phyloP scores from a whole-genome alignment of 257 asterid genomes.

The Plectranthus barbatus region DNA sequence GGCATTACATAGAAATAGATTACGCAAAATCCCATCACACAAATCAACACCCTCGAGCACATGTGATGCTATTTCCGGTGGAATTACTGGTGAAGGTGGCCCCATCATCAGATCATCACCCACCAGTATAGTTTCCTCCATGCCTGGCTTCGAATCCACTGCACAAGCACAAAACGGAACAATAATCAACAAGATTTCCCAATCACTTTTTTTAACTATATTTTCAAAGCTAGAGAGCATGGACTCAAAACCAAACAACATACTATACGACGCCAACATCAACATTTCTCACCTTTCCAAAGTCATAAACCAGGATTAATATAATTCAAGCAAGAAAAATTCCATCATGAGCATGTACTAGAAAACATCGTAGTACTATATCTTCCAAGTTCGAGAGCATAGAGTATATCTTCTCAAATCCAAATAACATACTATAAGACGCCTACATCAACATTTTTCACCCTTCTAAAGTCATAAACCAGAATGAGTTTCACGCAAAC shows the following conservation, averaged over 20 bases:
- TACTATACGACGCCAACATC: neutral
- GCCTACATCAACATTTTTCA: too few species aligned
- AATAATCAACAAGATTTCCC: neutral
- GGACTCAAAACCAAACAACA: neutral
- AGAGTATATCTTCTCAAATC: too few species aligned
- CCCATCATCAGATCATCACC: conserved; percentile 99
- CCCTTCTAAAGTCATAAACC: too few species aligned
- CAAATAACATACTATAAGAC: too few species aligned
- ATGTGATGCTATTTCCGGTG: conserved; percentile 92
- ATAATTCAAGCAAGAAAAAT: too few species aligned
- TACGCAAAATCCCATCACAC: conserved; percentile 88
- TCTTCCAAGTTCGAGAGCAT: too few species aligned
- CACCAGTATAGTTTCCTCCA: conserved; percentile 96
- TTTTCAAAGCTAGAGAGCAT: neutral
- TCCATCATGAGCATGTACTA: too few species aligned
- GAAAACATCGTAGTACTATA: too few species aligned
- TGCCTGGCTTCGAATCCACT: conserved; percentile 83
- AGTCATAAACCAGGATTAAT: too few species aligned
- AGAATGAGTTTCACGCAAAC: too few species aligned
- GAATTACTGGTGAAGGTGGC: conserved; percentile 86
- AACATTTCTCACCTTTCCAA: too few species aligned
- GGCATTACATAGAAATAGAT: conserved; percentile 66
- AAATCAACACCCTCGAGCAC: conserved; percentile 86
- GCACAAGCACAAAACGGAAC: neutral
- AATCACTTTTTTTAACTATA: too few species aligned